Percentiles rank a stretch among this genome's conserved stretches.
Evolutionary conservation across 1,284 basidiomycete species (phyloP).

Genomic region (Puccinia hordei): DNA sequence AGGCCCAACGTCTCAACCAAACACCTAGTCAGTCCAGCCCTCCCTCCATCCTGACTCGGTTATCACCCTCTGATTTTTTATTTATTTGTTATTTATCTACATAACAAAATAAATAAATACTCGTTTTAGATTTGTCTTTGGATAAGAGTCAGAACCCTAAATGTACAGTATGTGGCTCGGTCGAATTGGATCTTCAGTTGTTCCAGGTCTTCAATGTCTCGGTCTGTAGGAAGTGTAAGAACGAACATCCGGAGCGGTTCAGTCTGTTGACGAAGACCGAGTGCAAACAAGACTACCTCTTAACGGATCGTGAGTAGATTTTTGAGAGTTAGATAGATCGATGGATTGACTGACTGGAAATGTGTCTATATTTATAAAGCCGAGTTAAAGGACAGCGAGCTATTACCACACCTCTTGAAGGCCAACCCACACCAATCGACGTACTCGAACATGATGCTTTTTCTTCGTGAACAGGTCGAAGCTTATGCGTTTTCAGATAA

Average conservation of each 20-base stretch:
- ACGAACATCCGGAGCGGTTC: conserved; percentile 85
- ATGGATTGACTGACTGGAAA: no score
- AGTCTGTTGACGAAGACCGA: conserved; percentile 97
- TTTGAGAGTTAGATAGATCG: no score
- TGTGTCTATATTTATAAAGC: no score
- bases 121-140: conserved; percentile 15
- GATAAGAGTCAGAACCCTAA: conserved; percentile 70
- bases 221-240: conserved; percentile 87
- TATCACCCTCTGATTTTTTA: no score
- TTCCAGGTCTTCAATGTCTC: conserved; percentile 76
- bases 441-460: conserved; percentile 99
- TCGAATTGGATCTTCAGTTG: conserved; percentile 81
- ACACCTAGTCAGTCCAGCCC: not conserved
- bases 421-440: conserved; percentile 96
- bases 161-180: conserved; percentile 76
- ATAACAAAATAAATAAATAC: no score
- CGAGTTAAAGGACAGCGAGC: conserved; percentile 86
- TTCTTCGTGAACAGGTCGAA: conserved; percentile 89
- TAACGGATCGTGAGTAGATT: conserved; percentile 65
- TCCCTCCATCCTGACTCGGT: not conserved
- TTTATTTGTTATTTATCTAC: no score
- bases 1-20: conserved; percentile 44
- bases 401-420: conserved; percentile 89
- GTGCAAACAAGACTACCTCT: conserved; percentile 74
- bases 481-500: conserved; percentile 81